phyloP scores from a whole-genome alignment of 257 asterid species.

The Solanum arcanum region DNA sequence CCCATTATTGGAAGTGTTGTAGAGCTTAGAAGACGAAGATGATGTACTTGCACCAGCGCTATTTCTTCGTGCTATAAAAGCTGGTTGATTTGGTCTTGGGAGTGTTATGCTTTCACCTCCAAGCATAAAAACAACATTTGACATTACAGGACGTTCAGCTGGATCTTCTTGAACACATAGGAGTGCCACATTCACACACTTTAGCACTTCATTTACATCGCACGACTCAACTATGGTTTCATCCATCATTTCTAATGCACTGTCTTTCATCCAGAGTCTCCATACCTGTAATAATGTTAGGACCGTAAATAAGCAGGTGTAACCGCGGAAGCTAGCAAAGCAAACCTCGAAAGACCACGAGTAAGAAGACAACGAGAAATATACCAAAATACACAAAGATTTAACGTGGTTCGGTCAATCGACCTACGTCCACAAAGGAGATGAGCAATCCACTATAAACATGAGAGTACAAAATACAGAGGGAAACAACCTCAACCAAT shows the following conservation, averaged over 20 bases:
- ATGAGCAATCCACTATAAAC: too few species aligned
- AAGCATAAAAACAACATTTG: slow-evolving; percentile 12
- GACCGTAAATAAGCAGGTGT: too few species aligned
- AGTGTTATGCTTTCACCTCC: slow-evolving; percentile 4
- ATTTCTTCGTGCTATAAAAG: neutral
- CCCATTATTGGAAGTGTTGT: neutral
- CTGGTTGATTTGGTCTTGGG: slow-evolving; percentile 16
- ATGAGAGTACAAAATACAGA: too few species aligned
- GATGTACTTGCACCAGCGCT: neutral
- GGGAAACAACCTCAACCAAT: too few species aligned
- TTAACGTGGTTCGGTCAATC: too few species aligned
- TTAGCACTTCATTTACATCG: neutral
- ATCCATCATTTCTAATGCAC: slow-evolving; percentile 7
- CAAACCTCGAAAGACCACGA: too few species aligned
- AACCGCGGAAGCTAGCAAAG: too few species aligned
- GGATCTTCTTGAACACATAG: slow-evolving; percentile 26
- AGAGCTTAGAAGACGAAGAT: neutral
- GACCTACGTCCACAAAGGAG: too few species aligned
- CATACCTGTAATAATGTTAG: slow-evolving; percentile 15
- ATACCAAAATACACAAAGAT: too few species aligned
- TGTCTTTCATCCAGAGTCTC: slow-evolving; percentile 18
- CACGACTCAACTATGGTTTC: neutral
- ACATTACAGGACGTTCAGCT: slow-evolving; percentile 20
- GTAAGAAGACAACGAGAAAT: too few species aligned
- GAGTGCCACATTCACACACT: slow-evolving; percentile 14